Evolutionary conservation across 192 early-diverging fungal species (phyloP).

Genomic region (Backusella tuberculispora): DNA sequence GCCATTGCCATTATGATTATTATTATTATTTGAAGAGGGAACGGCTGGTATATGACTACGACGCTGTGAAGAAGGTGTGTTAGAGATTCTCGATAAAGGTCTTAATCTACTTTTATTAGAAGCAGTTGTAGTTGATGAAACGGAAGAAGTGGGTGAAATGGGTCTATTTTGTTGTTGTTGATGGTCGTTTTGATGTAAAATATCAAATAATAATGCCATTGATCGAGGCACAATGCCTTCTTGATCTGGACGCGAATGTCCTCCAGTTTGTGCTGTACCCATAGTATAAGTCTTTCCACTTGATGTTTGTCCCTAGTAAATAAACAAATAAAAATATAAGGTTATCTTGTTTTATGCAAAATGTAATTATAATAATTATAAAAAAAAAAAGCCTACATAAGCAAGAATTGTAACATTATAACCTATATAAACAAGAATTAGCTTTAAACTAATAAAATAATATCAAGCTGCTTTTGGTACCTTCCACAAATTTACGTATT

Average conservation of each 20-base stretch:
- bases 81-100: constrained; percentile 29
- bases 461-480: not conserved
- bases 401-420: constrained; percentile 96
- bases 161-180: constrained; percentile 72
- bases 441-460: not conserved
- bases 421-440: constrained; percentile 60
- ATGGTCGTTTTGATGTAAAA: constrained; percentile 75
- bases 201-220: constrained; percentile 63
- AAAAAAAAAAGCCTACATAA: constrained; percentile 50
- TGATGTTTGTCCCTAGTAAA: constrained; percentile 73
- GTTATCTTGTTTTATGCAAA: too few relatives aligned
- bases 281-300: constrained; percentile 97
- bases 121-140: constrained; percentile 59
- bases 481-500: constrained; percentile 42
- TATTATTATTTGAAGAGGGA: not conserved
- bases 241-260: constrained; percentile 29
- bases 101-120: constrained; percentile 33
- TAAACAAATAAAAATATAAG: not conserved
- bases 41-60: constrained; percentile 6
- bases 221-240: constrained; percentile 73
- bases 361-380: not conserved
- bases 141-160: constrained; percentile 89
- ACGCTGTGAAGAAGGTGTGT: not conserved
- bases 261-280: constrained; percentile 67
- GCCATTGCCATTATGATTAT: not conserved